Conservation (phyloP, 352 stramenopile species). For the Phytophthora syringae region DNA sequence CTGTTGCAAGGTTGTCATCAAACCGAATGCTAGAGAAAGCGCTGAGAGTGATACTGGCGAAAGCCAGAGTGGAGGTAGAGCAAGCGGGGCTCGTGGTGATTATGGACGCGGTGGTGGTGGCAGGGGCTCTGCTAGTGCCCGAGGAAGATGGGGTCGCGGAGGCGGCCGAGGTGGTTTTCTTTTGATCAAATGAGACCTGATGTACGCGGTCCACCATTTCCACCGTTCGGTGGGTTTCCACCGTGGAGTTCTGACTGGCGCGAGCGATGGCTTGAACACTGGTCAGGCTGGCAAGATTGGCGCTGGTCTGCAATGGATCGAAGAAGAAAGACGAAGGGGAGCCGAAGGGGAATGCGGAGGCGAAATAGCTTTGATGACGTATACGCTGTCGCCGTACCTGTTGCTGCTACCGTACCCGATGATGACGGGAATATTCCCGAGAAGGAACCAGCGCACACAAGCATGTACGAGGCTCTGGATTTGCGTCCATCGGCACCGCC, state of each 20-base stretch:
- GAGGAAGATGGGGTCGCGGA: conserved; percentile 27
- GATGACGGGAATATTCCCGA: conserved; percentile 23
- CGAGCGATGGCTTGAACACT: conserved; percentile 24
- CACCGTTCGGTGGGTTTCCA: conserved; percentile 17
- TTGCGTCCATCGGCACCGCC: conserved; percentile 55
- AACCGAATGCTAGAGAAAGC: conserved; percentile 8
- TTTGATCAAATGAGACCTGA: conserved; percentile 23
- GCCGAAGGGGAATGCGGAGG: conserved; percentile 33
- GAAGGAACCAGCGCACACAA: conserved; percentile 49
- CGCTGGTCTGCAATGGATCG: conserved; percentile 11
- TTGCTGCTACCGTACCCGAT: conserved; percentile 15
- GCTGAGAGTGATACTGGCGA: conserved; percentile 5
- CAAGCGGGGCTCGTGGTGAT: conserved; percentile 4
- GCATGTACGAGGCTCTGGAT: conserved; percentile 53
- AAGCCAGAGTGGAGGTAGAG: conserved; percentile 7
- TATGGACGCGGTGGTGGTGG: conserved; percentile 10
- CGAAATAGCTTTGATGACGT: conserved; percentile 65
- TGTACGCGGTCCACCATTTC: conserved; percentile 16
- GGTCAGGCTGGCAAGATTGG: conserved; percentile 25
- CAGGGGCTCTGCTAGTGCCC: conserved; percentile 11
- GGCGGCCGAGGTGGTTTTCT: conserved; percentile 19
- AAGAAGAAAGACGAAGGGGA: conserved; percentile 16
- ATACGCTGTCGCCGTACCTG: conserved; percentile 31
- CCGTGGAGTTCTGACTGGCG: conserved; percentile 30
- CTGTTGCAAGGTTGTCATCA: conserved; percentile 48